Evolutionary conservation across 129 eudicot species (phyloP).

Genomic region (Oenanthe sinensis): DNA sequence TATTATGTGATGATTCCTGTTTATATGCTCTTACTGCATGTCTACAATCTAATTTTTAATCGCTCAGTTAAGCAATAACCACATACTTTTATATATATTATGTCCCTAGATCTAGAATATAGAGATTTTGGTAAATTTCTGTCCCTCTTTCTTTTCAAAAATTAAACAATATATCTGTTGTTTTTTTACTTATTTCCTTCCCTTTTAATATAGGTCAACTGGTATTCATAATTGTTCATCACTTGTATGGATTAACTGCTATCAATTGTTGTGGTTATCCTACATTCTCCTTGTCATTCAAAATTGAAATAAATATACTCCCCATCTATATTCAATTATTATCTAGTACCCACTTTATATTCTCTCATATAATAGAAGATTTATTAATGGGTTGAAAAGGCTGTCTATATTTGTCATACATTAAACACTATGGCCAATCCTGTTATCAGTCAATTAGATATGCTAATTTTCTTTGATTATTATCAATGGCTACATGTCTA

Average conservation of each 20-base stretch:
- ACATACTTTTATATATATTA: neutral
- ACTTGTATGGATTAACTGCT: neutral
- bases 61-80: neutral
- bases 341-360: neutral
- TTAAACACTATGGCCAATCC: neutral
- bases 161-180: neutral
- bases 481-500: neutral
- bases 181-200: neutral
- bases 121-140: neutral
- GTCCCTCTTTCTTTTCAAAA: neutral
- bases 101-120: neutral
- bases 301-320: neutral
- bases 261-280: neutral
- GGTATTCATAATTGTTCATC: neutral
- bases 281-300: neutral
- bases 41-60: neutral
- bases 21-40: neutral
- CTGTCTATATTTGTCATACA: neutral
- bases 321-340: neutral
- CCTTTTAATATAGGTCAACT: neutral
- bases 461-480: neutral
- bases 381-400: neutral
- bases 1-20: neutral
- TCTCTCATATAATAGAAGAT: neutral
- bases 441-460: neutral